These are phyloP conservation scores for Phytophthora boehmeriae DNA, from an alignment of 352 stramenopile genomes.

Conservation along the genomic window DNA sequence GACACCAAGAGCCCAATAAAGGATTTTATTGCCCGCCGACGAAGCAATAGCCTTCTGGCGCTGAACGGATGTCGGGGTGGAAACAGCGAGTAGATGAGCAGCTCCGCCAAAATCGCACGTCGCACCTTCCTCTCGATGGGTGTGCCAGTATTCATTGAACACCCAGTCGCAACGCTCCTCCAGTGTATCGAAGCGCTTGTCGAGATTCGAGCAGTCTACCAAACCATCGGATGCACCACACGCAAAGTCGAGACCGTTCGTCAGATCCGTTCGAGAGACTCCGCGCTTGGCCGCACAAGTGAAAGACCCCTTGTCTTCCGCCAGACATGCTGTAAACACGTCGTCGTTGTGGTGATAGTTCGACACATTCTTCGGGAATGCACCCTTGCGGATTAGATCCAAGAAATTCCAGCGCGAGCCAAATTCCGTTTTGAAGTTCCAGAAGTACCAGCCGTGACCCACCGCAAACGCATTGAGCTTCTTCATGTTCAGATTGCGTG, in stretches of 20 bases:
- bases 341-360: slow-evolving; percentile 50
- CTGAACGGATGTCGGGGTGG: slow-evolving; percentile 10
- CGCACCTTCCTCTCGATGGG: slow-evolving; percentile 53
- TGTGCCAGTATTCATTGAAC: slow-evolving; percentile 71
- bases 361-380: slow-evolving; percentile 77
- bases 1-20: slow-evolving; percentile 22
- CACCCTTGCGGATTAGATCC: slow-evolving; percentile 55
- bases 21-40: slow-evolving; percentile 20
- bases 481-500: slow-evolving; percentile 83
- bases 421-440: slow-evolving; percentile 66
- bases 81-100: slow-evolving; percentile 49
- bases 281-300: slow-evolving; percentile 68
- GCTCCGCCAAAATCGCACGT: slow-evolving; percentile 82
- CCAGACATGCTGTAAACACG: slow-evolving; percentile 63
- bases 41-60: slow-evolving; percentile 26
- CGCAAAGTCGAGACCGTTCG: slow-evolving; percentile 61
- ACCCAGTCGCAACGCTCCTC: slow-evolving; percentile 51
- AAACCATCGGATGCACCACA: slow-evolving; percentile 45
- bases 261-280: slow-evolving; percentile 50
- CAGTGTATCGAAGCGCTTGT: slow-evolving; percentile 50
- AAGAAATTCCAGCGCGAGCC: slow-evolving; percentile 92
- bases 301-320: slow-evolving; percentile 77
- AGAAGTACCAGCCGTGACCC: slow-evolving; percentile 92
- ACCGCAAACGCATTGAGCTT: slow-evolving; percentile 92
- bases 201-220: slow-evolving; percentile 58